Conservation (phyloP, 768 basidiomycete species). For the Mycena filopes region DNA sequence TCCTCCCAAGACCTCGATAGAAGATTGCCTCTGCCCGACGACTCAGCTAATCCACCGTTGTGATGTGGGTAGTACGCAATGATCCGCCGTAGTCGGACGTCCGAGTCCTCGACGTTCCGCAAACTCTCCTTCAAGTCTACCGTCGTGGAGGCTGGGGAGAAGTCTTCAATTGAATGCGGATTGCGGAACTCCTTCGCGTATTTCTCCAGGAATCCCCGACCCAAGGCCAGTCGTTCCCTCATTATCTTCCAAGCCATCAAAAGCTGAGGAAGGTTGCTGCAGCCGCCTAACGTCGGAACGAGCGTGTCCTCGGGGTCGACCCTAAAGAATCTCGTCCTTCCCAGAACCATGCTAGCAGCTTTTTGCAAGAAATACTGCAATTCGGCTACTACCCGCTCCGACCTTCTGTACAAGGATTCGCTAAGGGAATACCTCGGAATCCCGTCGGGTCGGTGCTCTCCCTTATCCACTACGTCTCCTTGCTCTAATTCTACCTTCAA, state of each 20-base stretch:
- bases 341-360: too few relatives aligned
- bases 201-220: background rate
- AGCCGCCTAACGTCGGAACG: background rate
- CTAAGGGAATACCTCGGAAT: too few relatives aligned
- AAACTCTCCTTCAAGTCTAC: too few relatives aligned
- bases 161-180: too few relatives aligned
- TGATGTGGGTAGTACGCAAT: background rate
- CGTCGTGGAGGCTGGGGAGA: background rate
- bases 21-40: background rate
- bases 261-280: background rate
- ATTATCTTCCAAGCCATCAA: background rate
- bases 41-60: background rate
- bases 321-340: too few relatives aligned
- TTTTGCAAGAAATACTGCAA: background rate
- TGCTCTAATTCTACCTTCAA: too few relatives aligned
- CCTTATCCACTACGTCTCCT: too few relatives aligned
- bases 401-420: too few relatives aligned
- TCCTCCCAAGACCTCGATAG: too few relatives aligned
- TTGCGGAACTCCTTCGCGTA: background rate
- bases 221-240: background rate
- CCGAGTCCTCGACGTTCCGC: too few relatives aligned
- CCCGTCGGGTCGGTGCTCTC: too few relatives aligned
- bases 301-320: background rate
- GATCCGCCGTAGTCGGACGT: too few relatives aligned
- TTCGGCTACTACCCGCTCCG: background rate